These are phyloP conservation scores for Mortierella sp. DNA, from an alignment of 371 early-diverging fungal species.

Conservation along the genomic window DNA sequence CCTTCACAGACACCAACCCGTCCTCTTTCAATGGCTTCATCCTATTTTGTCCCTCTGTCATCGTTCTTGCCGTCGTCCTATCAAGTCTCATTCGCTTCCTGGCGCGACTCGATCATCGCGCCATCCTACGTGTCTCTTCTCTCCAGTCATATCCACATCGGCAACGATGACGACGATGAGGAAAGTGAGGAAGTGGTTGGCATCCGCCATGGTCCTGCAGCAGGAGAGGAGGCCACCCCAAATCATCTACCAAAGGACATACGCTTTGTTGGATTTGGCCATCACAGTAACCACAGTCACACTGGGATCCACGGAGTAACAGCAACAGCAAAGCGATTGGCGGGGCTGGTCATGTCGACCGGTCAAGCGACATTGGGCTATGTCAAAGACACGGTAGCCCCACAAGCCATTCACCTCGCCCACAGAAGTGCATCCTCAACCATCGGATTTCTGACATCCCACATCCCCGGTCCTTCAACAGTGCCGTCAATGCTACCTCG, in stretches of 20 bases:
- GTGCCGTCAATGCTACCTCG: neutral
- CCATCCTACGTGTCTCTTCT: conserved; percentile 1
- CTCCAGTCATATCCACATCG: neutral
- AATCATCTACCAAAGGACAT: neutral
- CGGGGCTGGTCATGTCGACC: conserved; percentile 11
- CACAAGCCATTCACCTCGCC: conserved; percentile 17
- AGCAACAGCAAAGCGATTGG: neutral
- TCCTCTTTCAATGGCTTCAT: neutral
- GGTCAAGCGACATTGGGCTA: conserved; percentile 23
- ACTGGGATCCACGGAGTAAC: neutral
- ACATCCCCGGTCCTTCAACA: neutral
- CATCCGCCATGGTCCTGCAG: neutral
- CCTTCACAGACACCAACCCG: neutral
- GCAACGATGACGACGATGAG: neutral
- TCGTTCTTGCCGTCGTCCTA: neutral
- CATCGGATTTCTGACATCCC: neutral
- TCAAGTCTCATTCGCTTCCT: conserved; percentile 10
- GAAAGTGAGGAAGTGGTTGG: neutral
- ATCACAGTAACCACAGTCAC: neutral
- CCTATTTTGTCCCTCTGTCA: neutral
- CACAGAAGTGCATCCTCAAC: conserved; percentile 15
- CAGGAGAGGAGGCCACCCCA: too few relatives aligned
- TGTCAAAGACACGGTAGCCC: conserved; percentile 7
- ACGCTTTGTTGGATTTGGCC: neutral
- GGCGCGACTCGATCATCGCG: conserved; percentile 13